These are phyloP conservation scores for Xylaria intraflava DNA, from an alignment of 495 filamentous ascomycete species.

Conservation along the genomic window DNA sequence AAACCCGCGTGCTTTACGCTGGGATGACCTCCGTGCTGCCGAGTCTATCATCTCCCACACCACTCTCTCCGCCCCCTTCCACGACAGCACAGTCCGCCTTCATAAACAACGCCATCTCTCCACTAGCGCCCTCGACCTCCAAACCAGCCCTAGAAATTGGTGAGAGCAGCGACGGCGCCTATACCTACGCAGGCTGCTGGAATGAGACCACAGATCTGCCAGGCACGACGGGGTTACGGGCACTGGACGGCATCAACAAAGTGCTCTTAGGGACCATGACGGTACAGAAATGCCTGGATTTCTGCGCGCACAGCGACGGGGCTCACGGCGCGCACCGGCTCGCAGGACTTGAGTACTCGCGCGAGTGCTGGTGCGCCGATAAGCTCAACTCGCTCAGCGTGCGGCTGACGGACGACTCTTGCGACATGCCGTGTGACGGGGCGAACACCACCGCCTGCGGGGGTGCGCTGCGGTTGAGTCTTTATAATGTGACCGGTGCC, in stretches of 20 bases:
- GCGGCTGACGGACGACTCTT: slow-evolving; percentile 29
- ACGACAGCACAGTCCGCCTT: not conserved
- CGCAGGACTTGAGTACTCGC: slow-evolving; percentile 44
- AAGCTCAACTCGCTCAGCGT: slow-evolving; percentile 25
- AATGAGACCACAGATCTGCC: slow-evolving; percentile 39
- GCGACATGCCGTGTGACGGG: slow-evolving; percentile 41
- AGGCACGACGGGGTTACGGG: slow-evolving; percentile 20
- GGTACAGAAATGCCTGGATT: slow-evolving; percentile 34
- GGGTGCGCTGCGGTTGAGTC: slow-evolving; percentile 35
- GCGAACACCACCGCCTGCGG: slow-evolving; percentile 38
- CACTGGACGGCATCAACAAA: slow-evolving; percentile 28
- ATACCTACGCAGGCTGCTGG: slow-evolving; percentile 43
- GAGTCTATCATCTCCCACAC: not conserved
- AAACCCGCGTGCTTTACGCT: no score
- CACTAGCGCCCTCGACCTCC: not conserved
- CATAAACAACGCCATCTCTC: slow-evolving; percentile 10
- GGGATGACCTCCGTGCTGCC: not conserved
- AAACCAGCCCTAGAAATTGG: slow-evolving; percentile 12
- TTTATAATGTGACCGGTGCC: slow-evolving; percentile 17
- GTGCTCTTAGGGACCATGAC: slow-evolving; percentile 33
- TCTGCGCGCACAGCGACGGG: slow-evolving; percentile 25
- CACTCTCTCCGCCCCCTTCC: not conserved
- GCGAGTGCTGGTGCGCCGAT: slow-evolving; percentile 47
- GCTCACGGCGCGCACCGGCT: slow-evolving; percentile 20
- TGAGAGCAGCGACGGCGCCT: slow-evolving; percentile 17